Evolutionary conservation across 2,329 filamentous ascomycete genomes (phyloP).

Genomic region (Phialophora expanda): DNA sequence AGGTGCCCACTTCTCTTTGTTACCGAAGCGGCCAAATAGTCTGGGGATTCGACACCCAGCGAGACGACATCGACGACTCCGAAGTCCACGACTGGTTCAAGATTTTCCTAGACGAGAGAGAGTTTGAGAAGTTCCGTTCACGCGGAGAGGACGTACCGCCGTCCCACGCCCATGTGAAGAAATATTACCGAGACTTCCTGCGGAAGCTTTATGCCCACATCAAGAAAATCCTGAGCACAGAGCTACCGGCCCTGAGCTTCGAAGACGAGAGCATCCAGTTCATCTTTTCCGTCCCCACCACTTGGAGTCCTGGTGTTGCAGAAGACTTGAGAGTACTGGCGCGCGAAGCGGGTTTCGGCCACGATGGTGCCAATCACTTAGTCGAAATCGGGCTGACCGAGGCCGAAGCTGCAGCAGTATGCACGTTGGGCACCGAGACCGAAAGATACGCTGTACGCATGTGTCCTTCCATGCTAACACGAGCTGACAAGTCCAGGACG

Average conservation of each 20-base stretch:
- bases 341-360: constrained; percentile 42
- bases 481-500: constrained; percentile 43
- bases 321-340: constrained; percentile 45
- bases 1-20: constrained; percentile 11
- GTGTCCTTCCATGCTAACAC: constrained; percentile 39
- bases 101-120: constrained; percentile 26
- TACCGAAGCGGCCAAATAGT: constrained; percentile 8
- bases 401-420: constrained; percentile 60
- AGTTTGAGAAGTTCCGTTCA: constrained; percentile 14
- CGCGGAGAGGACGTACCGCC: constrained; percentile 31
- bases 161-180: constrained; percentile 39
- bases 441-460: constrained; percentile 9
- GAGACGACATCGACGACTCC: constrained; percentile 8
- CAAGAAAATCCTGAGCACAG: constrained; percentile 39
- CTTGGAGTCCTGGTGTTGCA: constrained; percentile 49
- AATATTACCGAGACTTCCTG: constrained; percentile 46
- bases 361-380: constrained; percentile 43
- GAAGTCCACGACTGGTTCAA: constrained; percentile 30
- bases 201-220: constrained; percentile 45
- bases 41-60: constrained; percentile 9
- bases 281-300: constrained; percentile 52
- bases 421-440: constrained; percentile 44
- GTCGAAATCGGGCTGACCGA: constrained; percentile 57
- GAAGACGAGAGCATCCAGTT: constrained; percentile 45
- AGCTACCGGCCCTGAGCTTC: constrained; percentile 41